Evolutionary conservation across 306 rosid genomes (phyloP).

Genomic region (Mucuna pruriens): DNA sequence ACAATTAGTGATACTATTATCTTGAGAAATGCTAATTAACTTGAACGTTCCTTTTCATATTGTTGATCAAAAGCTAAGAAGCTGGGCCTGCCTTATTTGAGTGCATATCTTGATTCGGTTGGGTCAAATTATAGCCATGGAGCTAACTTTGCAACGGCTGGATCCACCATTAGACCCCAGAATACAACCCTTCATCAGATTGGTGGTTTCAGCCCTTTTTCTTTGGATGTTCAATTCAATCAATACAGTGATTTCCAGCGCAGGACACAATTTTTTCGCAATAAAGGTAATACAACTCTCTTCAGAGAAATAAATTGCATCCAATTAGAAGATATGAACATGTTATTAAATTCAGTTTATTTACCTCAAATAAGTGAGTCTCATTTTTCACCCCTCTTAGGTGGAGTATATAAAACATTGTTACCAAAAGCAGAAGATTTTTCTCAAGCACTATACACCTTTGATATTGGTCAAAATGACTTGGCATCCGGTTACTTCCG

Average conservation of each 20-base stretch:
- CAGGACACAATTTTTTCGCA: constrained; percentile 55
- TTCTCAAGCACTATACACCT: constrained; percentile 66
- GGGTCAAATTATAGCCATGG: constrained; percentile 79
- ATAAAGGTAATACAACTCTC: constrained; percentile 48
- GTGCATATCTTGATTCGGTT: constrained; percentile 70
- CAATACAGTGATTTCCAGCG: constrained; percentile 69
- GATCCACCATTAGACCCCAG: constrained; percentile 80
- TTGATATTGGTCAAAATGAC: constrained; percentile 86
- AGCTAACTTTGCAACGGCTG: constrained; percentile 89
- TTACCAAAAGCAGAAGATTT: constrained; percentile 61
- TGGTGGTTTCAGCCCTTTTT: constrained; percentile 79
- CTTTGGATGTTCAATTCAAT: constrained; percentile 65
- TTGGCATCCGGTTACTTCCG: constrained; percentile 69
- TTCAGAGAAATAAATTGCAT: not conserved
- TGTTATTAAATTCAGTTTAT: not conserved
- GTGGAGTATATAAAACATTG: constrained; percentile 48
- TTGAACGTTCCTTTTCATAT: not conserved
- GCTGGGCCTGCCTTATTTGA: constrained; percentile 65
- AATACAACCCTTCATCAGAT: constrained; percentile 67
- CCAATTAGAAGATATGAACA: not conserved
- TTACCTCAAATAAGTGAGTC: not conserved
- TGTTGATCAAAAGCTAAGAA: constrained; percentile 52
- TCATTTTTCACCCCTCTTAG: constrained; percentile 32
- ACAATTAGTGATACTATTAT: not conserved
- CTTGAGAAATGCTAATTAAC: not conserved